phyloP scores from a whole-genome alignment of 1,284 basidiomycete genomes.

The Trichosporon ovoides region DNA sequence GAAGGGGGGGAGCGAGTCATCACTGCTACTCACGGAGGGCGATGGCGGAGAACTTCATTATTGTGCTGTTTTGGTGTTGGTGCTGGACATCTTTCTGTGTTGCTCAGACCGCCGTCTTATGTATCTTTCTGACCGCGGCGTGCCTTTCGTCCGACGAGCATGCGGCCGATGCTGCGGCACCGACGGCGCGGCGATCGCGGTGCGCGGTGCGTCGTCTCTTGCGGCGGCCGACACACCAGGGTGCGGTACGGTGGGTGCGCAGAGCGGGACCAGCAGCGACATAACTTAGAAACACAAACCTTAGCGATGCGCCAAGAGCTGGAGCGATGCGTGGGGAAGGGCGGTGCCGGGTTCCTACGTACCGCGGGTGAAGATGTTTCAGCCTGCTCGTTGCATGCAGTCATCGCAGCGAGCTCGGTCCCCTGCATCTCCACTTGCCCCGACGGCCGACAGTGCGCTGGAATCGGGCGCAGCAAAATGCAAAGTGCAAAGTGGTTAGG shows the following conservation, averaged over 20 bases:
- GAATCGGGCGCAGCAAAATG: neutral
- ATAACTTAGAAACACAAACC: neutral
- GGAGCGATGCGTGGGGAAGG: neutral
- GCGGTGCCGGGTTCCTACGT: neutral
- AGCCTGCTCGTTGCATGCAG: neutral
- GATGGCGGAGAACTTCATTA: neutral
- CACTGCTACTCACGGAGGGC: neutral
- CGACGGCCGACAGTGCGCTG: neutral
- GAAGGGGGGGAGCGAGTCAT: no score
- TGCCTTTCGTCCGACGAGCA: neutral
- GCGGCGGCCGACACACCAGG: no score
- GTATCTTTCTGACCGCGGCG: neutral
- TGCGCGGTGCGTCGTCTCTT: no score
- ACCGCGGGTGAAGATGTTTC: constrained; percentile 1
- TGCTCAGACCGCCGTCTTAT: neutral
- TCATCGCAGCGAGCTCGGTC: neutral
- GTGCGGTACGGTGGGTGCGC: no score
- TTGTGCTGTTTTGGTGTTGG: constrained; percentile 1
- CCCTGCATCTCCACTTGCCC: no score
- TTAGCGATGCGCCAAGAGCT: neutral
- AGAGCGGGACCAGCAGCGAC: neutral
- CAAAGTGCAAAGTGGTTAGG: no score
- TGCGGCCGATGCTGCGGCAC: neutral
- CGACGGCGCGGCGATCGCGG: neutral
- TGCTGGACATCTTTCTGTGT: neutral